Base-by-base conservation (phyloP, 441 rosid species). In the Gossypium gossypioides region DNA sequence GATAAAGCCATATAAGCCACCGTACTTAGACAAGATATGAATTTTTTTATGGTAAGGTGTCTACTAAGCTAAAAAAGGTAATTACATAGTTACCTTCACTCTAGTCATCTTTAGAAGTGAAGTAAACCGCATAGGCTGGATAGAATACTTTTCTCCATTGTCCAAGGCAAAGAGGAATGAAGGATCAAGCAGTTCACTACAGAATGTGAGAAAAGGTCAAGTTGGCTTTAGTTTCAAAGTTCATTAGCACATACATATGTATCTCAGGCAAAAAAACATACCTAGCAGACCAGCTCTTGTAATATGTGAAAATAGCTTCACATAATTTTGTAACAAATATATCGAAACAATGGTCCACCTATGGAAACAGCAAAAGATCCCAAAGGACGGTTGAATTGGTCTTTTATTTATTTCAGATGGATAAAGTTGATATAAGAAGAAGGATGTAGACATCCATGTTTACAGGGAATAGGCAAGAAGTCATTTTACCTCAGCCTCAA, bases 251-350 rank as follows among this genome's bases (percentile, higher is more conserved):
- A n/a, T n/a, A 25, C 54, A 21, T 58, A 77, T 58, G 22, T 50
- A 78, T 62, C 21, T 64, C 22, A 69, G 66, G 75, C 52, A 63
- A 75, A 71, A 66, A 19, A 44, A 56, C 62, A 76, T 86, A 96
- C 99, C 97, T 96, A 65, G 97, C 96, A n/a, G 97, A 91, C 98
- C 99, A 89, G 83, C 98, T 93, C 86, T 96, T 96, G 89, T 93
- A 93, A 83, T 90, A 90, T 44, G 96, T 87, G 91, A 91, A 90
- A 74, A 90, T 85, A 80, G 85, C 87, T 74, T 96, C 98, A 70
- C 88, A 86, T 63, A 96, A 86, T 78, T 84, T 93, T 77, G 93
- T 84, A 76, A 90, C 97, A 81, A 96, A 93, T 79, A 93, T 84
- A 80, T 96, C 98, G 82, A 96, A 93, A 82, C 99, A 91, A 80